Evolutionary conservation across 805 yeast genomes (phyloP).

Genomic region (Myxozyma sirexii): DNA sequence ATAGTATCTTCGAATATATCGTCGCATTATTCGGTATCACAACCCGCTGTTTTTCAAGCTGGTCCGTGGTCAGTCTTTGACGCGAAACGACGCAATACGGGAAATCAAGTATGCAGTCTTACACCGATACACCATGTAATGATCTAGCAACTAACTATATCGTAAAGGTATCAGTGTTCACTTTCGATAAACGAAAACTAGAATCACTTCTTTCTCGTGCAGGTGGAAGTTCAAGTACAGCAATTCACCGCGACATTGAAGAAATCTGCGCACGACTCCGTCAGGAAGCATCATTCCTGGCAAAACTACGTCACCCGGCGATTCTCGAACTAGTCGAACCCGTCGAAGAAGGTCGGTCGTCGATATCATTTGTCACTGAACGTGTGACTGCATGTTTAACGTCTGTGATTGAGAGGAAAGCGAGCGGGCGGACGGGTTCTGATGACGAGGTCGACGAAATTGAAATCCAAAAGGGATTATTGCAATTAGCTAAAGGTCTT

Average conservation of each 20-base stretch:
- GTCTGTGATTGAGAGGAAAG: conserved; percentile 46
- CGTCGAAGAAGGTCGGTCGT: conserved; percentile 78
- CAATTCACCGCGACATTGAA: conserved; percentile 53
- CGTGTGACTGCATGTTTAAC: conserved; percentile 61
- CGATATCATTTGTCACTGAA: conserved; percentile 84
- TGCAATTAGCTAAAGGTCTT: conserved; percentile 75
- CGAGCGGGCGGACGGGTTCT: conserved; percentile 31
- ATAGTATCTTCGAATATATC: conserved; percentile 32
- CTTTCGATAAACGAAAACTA: conserved; percentile 78
- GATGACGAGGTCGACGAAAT: conserved; percentile 59
- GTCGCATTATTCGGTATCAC: conserved; percentile 63
- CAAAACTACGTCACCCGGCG: conserved; percentile 88
- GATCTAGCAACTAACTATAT: conserved; percentile 31
- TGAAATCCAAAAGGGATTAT: conserved; percentile 68
- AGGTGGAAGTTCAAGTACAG: conserved; percentile 54
- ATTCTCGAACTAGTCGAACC: conserved; percentile 84
- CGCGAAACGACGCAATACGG: conserved; percentile 69
- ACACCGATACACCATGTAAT: not conserved
- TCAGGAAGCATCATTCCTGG: conserved; percentile 67
- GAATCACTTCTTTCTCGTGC: conserved; percentile 57
- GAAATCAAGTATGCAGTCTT: conserved; percentile 43
- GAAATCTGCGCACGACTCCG: conserved; percentile 69
- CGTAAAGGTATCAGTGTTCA: conserved; percentile 72
- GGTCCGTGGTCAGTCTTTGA: conserved; percentile 87
- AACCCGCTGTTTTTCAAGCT: conserved; percentile 67